These are phyloP conservation scores for Gamarada debralockiae DNA, from an alignment of 495 filamentous ascomycete genomes.

Conservation along the genomic window DNA sequence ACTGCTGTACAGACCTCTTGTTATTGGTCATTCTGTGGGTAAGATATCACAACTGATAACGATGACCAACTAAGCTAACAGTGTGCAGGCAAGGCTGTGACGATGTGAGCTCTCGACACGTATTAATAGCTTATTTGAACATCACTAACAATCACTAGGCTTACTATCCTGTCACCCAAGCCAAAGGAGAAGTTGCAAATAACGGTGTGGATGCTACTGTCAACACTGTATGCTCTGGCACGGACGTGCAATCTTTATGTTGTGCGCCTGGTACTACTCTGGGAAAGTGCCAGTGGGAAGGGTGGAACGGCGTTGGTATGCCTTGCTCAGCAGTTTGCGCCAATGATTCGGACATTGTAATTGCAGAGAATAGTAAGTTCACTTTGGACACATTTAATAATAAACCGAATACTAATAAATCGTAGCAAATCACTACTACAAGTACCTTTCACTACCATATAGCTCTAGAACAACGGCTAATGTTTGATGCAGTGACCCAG, in stretches of 20 bases:
- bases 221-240: constrained; percentile 13
- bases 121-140: not conserved
- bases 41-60: not conserved
- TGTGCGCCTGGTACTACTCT: constrained; percentile 23
- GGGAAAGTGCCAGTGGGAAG: constrained; percentile 25
- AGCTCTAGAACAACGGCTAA: not conserved
- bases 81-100: not conserved
- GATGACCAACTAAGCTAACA: too few species aligned
- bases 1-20: not conserved
- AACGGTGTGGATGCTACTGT: constrained; percentile 11
- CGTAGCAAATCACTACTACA: constrained; percentile 3
- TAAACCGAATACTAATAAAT: not conserved
- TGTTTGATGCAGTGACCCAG: constrained; percentile 1
- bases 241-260: constrained; percentile 20
- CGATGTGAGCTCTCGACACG: not conserved
- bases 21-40: constrained; percentile 7
- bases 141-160: not conserved
- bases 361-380: constrained; percentile 6
- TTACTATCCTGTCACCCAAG: constrained; percentile 3
- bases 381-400: not conserved
- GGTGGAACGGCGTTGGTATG: constrained; percentile 19
- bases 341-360: not conserved
- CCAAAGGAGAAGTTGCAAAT: constrained; percentile 1
- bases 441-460: not conserved
- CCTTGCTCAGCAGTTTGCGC: constrained; percentile 1